Percentiles rank a stretch among this genome's conserved stretches.
These are phyloP conservation scores for Coprinopsis sp. DNA, from an alignment of 768 basidiomycete species.

Conservation along the genomic window DNA sequence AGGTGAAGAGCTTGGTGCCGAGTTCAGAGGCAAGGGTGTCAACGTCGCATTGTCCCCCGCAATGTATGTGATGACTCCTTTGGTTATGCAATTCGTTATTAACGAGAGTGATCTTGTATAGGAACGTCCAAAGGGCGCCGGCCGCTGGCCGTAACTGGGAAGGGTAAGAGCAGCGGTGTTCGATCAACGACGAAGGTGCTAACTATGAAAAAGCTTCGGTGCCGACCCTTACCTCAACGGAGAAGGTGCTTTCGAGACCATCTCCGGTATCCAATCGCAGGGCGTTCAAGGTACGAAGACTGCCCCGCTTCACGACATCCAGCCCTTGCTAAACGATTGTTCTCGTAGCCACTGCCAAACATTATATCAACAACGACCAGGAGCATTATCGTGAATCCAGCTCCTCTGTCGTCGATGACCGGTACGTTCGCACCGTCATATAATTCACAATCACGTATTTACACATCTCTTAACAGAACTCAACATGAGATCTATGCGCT, in stretches of 20 bases:
- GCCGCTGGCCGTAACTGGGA: conserved; percentile 52
- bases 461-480: too few relatives aligned
- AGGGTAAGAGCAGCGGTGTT: conserved; percentile 25
- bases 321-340: neutral
- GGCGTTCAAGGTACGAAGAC: conserved; percentile 40
- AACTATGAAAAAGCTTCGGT: conserved; percentile 34
- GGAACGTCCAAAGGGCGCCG: conserved; percentile 42
- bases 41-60: conserved; percentile 49
- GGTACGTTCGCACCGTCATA: conserved; percentile 22
- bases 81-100: neutral
- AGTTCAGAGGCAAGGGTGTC: conserved; percentile 59
- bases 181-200: neutral
- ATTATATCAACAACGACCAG: conserved; percentile 45
- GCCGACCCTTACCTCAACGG: conserved; percentile 52
- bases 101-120: conserved; percentile 13
- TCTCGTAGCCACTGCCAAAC: conserved; percentile 35
- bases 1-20: conserved; percentile 52
- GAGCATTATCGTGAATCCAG: conserved; percentile 42
- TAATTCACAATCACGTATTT: too few relatives aligned
- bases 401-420: conserved; percentile 40
- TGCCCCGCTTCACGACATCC: neutral
- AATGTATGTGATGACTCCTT: conserved; percentile 30
- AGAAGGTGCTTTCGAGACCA: conserved; percentile 50
- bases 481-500: conserved; percentile 56
- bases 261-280: conserved; percentile 46